phyloP scores from a whole-genome alignment of 2,329 filamentous ascomycete genomes.

The Curvularia hawaiiensis region DNA sequence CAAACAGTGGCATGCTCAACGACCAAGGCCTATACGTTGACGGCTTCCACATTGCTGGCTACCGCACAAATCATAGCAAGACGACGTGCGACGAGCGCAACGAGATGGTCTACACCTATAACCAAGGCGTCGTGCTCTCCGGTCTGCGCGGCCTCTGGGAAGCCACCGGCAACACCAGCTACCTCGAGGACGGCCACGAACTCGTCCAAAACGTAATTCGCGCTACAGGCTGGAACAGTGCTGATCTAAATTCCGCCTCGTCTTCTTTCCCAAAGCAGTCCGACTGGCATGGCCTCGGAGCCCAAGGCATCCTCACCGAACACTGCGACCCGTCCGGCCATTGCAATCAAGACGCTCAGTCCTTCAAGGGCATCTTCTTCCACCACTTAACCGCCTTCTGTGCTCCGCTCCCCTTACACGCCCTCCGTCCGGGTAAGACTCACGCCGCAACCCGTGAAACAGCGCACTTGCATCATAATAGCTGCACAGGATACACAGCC shows the following conservation, averaged over 20 bases:
- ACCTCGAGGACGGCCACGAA: conserved; percentile 78
- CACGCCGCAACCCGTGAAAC: conserved; percentile 41
- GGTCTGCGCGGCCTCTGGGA: conserved; percentile 82
- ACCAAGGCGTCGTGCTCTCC: conserved; percentile 88
- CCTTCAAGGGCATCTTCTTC: conserved; percentile 95
- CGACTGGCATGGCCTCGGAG: conserved; percentile 75
- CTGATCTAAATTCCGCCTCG: neutral
- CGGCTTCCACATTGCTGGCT: conserved; percentile 82
- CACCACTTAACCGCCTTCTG: conserved; percentile 86
- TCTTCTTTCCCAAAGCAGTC: conserved; percentile 5
- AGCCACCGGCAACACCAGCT: conserved; percentile 72
- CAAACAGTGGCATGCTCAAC: conserved; percentile 80
- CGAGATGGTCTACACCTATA: conserved; percentile 93
- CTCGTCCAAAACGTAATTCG: conserved; percentile 74
- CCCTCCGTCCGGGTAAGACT: conserved; percentile 54
- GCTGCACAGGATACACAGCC: conserved; percentile 68
- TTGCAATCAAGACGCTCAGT: conserved; percentile 84
- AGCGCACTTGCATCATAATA: conserved; percentile 57
- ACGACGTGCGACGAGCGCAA: conserved; percentile 79
- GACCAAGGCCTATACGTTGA: conserved; percentile 76
- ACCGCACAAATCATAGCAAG: conserved; percentile 61
- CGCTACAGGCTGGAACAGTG: conserved; percentile 75
- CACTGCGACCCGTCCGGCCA: conserved; percentile 74
- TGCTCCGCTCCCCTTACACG: conserved; percentile 59
- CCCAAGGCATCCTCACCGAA: conserved; percentile 82